phyloP scores from a whole-genome alignment of 257 asterid species.

The Solanum bukasovii region DNA sequence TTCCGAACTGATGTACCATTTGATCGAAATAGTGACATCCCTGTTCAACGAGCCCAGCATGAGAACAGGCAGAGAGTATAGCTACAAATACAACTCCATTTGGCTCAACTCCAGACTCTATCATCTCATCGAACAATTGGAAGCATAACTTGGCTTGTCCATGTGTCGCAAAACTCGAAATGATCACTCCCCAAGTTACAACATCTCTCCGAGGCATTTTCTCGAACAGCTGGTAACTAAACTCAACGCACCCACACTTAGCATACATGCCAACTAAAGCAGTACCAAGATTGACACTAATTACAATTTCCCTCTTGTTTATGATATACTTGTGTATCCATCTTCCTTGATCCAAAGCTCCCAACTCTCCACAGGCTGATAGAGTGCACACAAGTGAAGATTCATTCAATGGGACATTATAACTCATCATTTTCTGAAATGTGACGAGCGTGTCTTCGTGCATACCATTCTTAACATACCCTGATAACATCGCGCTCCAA shows the following conservation, averaged over 20 bases:
- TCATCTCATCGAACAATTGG: slow-evolving; percentile 15
- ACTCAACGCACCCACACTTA: slow-evolving; percentile 20
- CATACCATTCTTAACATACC: slow-evolving; percentile 17
- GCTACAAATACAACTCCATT: slow-evolving; percentile 13
- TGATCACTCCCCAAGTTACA: slow-evolving; percentile 20
- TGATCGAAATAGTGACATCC: slow-evolving; percentile 12
- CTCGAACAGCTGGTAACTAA: slow-evolving; percentile 10
- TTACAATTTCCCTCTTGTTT: background rate
- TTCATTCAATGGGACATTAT: slow-evolving; percentile 4
- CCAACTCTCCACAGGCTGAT: slow-evolving; percentile 20
- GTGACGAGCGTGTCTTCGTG: background rate
- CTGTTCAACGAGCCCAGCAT: slow-evolving; percentile 8
- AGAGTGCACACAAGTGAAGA: slow-evolving; percentile 16
- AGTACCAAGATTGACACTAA: slow-evolving; percentile 5
- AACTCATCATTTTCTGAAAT: slow-evolving; percentile 16
- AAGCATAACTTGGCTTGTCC: slow-evolving; percentile 14
- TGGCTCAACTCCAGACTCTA: background rate
- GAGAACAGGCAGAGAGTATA: slow-evolving; percentile 19
- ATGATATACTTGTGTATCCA: slow-evolving; percentile 17
- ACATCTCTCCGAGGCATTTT: slow-evolving; percentile 10
- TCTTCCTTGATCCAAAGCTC: slow-evolving; percentile 24
- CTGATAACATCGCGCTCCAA: slow-evolving; percentile 21
- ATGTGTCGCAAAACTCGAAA: slow-evolving; percentile 12
- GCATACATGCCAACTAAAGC: slow-evolving; percentile 23
- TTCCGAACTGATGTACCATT: slow-evolving; percentile 8